Evolutionary conservation across 345 rosid species (phyloP).

Genomic region (Reutealis trisperma): DNA sequence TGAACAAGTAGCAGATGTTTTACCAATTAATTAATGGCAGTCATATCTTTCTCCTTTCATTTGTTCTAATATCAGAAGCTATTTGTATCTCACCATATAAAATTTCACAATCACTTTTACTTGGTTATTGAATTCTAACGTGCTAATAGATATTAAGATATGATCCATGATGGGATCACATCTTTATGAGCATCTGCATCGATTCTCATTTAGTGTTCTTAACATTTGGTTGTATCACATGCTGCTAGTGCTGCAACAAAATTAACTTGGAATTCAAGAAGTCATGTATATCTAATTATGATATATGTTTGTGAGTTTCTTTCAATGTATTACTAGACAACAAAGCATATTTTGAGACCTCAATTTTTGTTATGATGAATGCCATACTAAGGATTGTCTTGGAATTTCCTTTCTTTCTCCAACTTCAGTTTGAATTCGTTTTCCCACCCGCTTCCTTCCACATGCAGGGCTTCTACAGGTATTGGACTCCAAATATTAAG

Average conservation of each 20-base stretch:
- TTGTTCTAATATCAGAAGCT: no score
- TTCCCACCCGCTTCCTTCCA: constrained; percentile 5
- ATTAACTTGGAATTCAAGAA: background rate
- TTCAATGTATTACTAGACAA: background rate
- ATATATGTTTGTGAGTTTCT: no score
- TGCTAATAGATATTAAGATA: background rate
- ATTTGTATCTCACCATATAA: no score
- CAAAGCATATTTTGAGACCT: constrained; percentile 1
- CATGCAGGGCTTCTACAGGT: constrained; percentile 80
- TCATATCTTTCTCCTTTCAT: no score
- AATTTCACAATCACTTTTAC: no score
- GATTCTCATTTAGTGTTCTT: no score
- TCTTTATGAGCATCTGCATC: no score
- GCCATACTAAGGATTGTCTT: constrained; percentile 5
- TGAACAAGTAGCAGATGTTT: no score
- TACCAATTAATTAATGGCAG: no score
- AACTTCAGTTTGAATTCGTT: background rate
- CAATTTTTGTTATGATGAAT: constrained; percentile 7
- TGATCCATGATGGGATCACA: background rate
- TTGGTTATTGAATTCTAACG: background rate
- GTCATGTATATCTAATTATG: no score
- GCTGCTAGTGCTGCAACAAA: no score
- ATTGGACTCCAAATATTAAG: constrained; percentile 88
- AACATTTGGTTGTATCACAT: background rate
- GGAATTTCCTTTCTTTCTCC: background rate